Percentiles rank a stretch among this genome's conserved stretches.
Conservation (phyloP, 1,284 basidiomycete genomes). For the Crucibulum cyathiforme region DNA sequence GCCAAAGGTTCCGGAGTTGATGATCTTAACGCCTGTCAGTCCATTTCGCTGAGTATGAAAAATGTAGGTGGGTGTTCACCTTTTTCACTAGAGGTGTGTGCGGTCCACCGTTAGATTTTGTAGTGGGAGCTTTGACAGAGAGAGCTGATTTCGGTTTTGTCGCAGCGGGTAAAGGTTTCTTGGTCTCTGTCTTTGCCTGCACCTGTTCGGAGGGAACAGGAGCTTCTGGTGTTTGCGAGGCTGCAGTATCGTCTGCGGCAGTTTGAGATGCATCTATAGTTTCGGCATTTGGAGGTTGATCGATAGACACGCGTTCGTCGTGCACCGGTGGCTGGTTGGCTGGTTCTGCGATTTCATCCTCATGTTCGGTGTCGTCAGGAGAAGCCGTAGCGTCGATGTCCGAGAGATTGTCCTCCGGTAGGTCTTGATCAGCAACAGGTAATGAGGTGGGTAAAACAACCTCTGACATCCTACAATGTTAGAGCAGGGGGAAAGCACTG, state of each 20-base stretch:
- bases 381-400: constrained; percentile 6
- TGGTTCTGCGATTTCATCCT: constrained; percentile 38
- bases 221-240: neutral
- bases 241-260: constrained; percentile 1
- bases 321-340: constrained; percentile 10
- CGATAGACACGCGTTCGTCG: constrained; percentile 4
- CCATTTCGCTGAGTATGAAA: neutral
- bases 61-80: constrained; percentile 43
- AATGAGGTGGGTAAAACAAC: constrained; percentile 38
- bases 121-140: constrained; percentile 44
- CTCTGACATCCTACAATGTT: constrained; percentile 51
- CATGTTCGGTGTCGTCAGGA: constrained; percentile 55
- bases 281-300: no score
- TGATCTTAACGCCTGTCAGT: constrained; percentile 51
- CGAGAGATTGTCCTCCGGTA: constrained; percentile 3
- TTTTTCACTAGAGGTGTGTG: constrained; percentile 68
- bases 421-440: neutral
- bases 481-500: constrained; percentile 18
- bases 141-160: constrained; percentile 15
- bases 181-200: constrained; percentile 8
- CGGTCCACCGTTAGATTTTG: constrained; percentile 52
- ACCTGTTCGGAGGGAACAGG: neutral
- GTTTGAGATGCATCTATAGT: no score
- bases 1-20: constrained; percentile 73
- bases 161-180: constrained; percentile 5